Evolutionary conservation across 2,329 filamentous ascomycete genomes (phyloP).

Genomic region (Fusarium begoniae): DNA sequence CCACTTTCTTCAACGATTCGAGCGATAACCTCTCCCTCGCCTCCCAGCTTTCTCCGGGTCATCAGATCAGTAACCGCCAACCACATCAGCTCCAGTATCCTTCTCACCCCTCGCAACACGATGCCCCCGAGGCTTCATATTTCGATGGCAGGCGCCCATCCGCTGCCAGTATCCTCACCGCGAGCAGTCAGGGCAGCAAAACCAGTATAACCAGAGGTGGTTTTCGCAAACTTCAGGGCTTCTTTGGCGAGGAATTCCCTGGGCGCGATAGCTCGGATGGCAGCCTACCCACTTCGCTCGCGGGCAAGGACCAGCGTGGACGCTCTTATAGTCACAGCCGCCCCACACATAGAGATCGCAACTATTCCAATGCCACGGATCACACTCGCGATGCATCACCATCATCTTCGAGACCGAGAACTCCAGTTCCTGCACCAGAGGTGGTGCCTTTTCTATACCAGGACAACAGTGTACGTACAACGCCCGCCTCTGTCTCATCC

Average conservation of each 20-base stretch:
- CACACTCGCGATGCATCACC: constrained; percentile 80
- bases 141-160: constrained; percentile 86
- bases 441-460: constrained; percentile 98
- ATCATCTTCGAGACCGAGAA: constrained; percentile 78
- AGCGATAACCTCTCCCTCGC: constrained; percentile 71
- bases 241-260: constrained; percentile 91
- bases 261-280: constrained; percentile 78
- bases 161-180: constrained; percentile 79
- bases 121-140: constrained; percentile 69
- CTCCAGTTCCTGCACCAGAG: constrained; percentile 88
- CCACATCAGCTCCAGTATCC: constrained; percentile 49
- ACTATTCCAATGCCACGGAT: constrained; percentile 81
- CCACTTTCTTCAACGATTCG: constrained; percentile 79
- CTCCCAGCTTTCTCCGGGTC: constrained; percentile 76
- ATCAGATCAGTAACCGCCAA: constrained; percentile 55
- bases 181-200: constrained; percentile 86
- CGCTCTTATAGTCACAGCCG: constrained; percentile 69
- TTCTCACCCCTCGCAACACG: constrained; percentile 51
- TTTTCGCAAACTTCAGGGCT: constrained; percentile 85
- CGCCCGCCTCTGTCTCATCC: constrained; percentile 39
- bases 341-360: constrained; percentile 73
- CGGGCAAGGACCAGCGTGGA: constrained; percentile 67
- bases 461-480: constrained; percentile 71
- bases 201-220: constrained; percentile 75
- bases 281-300: constrained; percentile 62